Evolutionary conservation across 768 basidiomycete genomes (phyloP).

Genomic region (Amanita pseudoporphyria): DNA sequence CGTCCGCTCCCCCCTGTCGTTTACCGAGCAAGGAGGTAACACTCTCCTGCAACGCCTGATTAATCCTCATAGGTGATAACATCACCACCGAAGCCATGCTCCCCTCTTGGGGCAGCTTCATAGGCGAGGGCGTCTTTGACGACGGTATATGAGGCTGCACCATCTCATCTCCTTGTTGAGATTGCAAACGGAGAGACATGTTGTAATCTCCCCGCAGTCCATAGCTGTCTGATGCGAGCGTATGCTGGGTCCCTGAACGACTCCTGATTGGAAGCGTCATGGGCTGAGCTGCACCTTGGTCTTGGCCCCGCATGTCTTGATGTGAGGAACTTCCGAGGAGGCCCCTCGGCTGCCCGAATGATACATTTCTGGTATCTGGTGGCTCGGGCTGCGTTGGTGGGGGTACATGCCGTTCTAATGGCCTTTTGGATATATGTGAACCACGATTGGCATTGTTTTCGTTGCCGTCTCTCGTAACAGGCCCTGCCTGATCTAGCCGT

Average conservation of each 20-base stretch:
- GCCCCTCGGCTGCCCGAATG: constrained; percentile 26
- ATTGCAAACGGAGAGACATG: constrained; percentile 8
- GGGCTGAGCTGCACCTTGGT: not conserved
- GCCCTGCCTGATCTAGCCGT: not conserved
- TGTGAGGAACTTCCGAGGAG: constrained; percentile 15
- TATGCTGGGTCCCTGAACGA: not conserved
- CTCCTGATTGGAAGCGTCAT: not conserved
- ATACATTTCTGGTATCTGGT: constrained; percentile 7
- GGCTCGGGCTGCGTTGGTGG: constrained; percentile 8
- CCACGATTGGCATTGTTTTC: not conserved
- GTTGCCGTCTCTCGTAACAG: not conserved
- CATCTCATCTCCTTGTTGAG: constrained; percentile 18
- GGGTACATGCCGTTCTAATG: not conserved
- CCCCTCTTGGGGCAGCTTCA: constrained; percentile 29
- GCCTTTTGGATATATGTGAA: constrained; percentile 3
- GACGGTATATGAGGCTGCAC: constrained; percentile 37
- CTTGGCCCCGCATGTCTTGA: not conserved
- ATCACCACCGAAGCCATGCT: constrained; percentile 26
- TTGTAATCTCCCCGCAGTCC: not conserved
- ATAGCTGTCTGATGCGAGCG: not conserved
- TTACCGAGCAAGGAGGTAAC: constrained; percentile 66
- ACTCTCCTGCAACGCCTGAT: constrained; percentile 55
- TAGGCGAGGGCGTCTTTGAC: constrained; percentile 46
- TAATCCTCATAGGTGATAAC: constrained; percentile 31
- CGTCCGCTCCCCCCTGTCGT: constrained; percentile 36